phyloP scores from a whole-genome alignment of 1,284 basidiomycete genomes.

The Fereydounia khargensis region DNA sequence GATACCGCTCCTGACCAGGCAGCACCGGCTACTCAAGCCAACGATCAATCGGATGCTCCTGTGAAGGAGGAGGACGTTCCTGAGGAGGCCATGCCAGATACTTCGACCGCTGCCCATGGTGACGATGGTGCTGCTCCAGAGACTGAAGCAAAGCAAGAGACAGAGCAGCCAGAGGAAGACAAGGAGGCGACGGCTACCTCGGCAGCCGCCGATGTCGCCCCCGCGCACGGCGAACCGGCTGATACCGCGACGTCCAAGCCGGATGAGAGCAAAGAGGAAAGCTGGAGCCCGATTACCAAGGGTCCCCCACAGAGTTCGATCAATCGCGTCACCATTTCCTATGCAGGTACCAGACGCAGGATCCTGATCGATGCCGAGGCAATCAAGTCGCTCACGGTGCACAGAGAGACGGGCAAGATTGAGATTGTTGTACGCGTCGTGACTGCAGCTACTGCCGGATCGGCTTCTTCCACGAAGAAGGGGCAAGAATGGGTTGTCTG shows the following conservation, averaged over 20 bases:
- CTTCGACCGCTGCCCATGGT: no score
- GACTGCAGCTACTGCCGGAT: conserved; percentile 7
- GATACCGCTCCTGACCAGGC: background rate
- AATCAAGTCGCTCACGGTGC: conserved; percentile 76
- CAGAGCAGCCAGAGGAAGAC: background rate
- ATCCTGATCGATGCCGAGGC: conserved; percentile 84
- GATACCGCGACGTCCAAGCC: background rate
- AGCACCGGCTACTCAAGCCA: background rate
- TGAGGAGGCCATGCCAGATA: background rate
- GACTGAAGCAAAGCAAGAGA: background rate
- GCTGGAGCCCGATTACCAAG: conserved; percentile 13
- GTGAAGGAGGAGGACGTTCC: no score
- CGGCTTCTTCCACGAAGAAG: conserved; percentile 46
- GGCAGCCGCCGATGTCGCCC: background rate
- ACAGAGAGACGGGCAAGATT: conserved; percentile 76
- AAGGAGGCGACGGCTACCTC: background rate
- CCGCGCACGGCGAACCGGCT: background rate
- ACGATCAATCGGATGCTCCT: no score
- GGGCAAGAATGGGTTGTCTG: conserved; percentile 62
- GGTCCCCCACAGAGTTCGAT: conserved; percentile 56
- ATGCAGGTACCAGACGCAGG: conserved; percentile 79
- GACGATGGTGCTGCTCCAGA: background rate
- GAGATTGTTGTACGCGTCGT: conserved; percentile 72
- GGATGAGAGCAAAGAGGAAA: background rate
- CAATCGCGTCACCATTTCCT: conserved; percentile 78